Evolutionary conservation across 805 yeast species (phyloP), one percentile per base, ranked within the genome.

Genomic region (Starmerella ratchasimensis): DNA sequence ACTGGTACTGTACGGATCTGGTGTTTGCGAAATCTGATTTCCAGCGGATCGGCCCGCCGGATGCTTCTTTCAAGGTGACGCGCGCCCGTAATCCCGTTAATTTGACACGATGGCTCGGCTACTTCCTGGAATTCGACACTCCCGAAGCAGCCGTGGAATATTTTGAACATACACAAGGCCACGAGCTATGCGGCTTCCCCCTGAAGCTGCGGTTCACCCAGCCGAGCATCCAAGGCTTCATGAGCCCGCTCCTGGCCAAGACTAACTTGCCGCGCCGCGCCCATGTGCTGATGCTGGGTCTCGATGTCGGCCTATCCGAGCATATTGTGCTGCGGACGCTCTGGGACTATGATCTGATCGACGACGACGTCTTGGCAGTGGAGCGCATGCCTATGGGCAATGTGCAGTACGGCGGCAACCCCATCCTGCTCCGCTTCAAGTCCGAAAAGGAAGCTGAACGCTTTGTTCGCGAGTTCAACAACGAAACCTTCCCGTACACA

Each of bases 121-220:
- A 72, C 52, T 76, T 68, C 51, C 53, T 78, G 25, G 51, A 71
- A 5, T 78, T 78, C 49, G 59, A 60, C 4, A 55, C 59, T 28
- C 51, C 54, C 27, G 59, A 62, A 19, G 67, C 64, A 15, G 81
- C 83, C 0, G 61, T 69, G 16, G 61, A 61, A 3, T 76, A 68
- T 52, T 63, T 61, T 54, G 50, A 61, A 16, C 80, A 74, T 45
- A 68, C 76, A 0, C 41, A 52, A 10, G 64, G 65, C 7, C 64
- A 68, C 37, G 58, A 60, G 38, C 49, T 76, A 25, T 68, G 74
- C 46, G 81, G 82, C 1, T 50, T 62, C 33, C 60, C 59, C 19
- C 49, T 72, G 15, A 55, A 64, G 20, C 55, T 72, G 23, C 57
- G 63, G 38, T 74, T 74, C 60, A 67, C 62, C 2, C 48, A 55